Evolutionary conservation across 2,329 filamentous ascomycete genomes (phyloP), one percentile per base, ranked within the genome.

Genomic region (Diaporthe aspalathi): DNA sequence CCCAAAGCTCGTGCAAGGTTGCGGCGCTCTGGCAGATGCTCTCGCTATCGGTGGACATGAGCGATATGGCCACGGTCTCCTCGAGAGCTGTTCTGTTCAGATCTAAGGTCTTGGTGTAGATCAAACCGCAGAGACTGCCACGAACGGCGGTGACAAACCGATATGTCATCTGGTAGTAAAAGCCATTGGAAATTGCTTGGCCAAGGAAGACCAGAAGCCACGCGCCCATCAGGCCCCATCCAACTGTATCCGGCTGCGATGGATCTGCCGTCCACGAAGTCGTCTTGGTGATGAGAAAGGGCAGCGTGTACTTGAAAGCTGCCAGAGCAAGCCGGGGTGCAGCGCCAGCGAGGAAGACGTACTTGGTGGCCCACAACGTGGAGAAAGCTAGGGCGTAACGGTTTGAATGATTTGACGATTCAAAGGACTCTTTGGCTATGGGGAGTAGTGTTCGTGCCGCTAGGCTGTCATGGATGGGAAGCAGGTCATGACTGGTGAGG

Each of bases 51-150:
- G 73, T 76, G 54, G 76, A 74, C 78, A 79, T 79, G 40, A 79
- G 70, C 22, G 78, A 77, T 3, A 79, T 72, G 12, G 77, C 76
- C 29, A 73, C 76, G 17, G 74, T 74, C 50, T 78, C 76, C 54
- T 77, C 73, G 2, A 77, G 63, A 27, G 72, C 73, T 1, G 73
- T 76, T 22, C 76, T 75, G 40, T 72, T 76, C 56, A 78, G 56
- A 47, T 75, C 72, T n/a, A 78, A 71, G 1, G 77, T 79, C 45
- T 78, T 77, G 20, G 68, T 72, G 67, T 78, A 79, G 9, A 79
- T 75, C 17, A 76, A 69, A 16, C 73, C 67, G 52, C 77, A 74
- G 16, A 78, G 68, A 38, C 73, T 74, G 24, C 78, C 77, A 12
- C 77, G 74, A n/a, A 76, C 50, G 53, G 74, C 29, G 16, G 62